Base-by-base conservation (phyloP, 225 moss, liverwort and hornwort species). In the Sphagnum contortum region DNA sequence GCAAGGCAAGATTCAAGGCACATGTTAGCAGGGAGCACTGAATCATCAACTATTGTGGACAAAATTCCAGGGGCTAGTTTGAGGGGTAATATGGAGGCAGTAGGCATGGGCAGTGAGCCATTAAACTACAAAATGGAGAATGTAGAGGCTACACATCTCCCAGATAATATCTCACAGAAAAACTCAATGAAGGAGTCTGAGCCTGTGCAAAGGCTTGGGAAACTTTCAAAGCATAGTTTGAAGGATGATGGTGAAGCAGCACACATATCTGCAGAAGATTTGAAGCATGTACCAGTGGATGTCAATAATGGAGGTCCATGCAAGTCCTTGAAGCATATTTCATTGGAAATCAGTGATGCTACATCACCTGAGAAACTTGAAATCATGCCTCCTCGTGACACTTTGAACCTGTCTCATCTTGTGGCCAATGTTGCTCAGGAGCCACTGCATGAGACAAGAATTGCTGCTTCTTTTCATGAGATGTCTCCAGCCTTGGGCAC, bases 291-390 rank as follows among this genome's bases (percentile, higher is more conserved):
- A 54, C 74, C 64, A 6, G 52, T 72, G 44, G 81, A 77, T 70
- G 66, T 71, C 50, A 77, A 72, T 54, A 71, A 75, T 61, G 77
- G 69, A 49, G 55, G 64, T 60, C 62, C 57, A 57, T 69, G 69
- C 61, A 62, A 66, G 49, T 72, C 66, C 57, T 59, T 64, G 46
- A 67, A 62, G 64, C 75, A 62, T 57, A 63, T 47, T 62, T 71
- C 60, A 12, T 65, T 79, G 67, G 77, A 73, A 70, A 77, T 70
- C 60, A 62, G 62, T 12, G 47, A 11, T 68, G 79, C 74, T 74
- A 71, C 70, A 66, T 47, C 68, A 45, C 49, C 67, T 62, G 66
- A 75, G 47, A 70, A 60, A 52, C 74, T 44, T 13, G 73, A 68
- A 57, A 52, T 68, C 64, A 10, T 67, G 69, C 29, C 72, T 51